Conservation (phyloP, 176 grass and related monocot species). For the Cocos nucifera region DNA sequence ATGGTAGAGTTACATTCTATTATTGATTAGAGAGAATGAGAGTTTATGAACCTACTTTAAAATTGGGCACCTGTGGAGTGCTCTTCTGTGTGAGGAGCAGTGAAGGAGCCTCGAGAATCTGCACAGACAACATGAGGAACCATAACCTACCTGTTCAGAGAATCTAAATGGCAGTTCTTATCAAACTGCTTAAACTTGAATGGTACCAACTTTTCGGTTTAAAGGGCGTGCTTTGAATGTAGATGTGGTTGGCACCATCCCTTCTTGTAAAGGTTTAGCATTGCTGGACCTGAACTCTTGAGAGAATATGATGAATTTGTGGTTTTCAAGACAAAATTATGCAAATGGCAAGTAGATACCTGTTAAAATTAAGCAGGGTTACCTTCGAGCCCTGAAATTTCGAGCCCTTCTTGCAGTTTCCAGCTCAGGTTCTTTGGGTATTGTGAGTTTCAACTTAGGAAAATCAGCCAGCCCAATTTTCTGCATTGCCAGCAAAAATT, state of each 20-base stretch:
- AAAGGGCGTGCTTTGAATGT: conserved; percentile 20
- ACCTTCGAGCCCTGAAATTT: conserved; percentile 54
- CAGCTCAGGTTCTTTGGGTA: conserved; percentile 68
- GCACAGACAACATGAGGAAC: not conserved
- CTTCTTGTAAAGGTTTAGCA: conserved; percentile 35
- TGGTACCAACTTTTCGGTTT: conserved; percentile 36
- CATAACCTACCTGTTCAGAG: no score
- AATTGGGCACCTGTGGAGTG: conserved; percentile 6
- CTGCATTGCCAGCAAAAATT: conserved; percentile 24
- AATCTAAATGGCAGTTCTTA: no score
- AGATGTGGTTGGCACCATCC: conserved; percentile 3
- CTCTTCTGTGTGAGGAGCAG: conserved; percentile 7
- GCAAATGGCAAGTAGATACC: not conserved
- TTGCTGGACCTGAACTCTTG: conserved; percentile 41
- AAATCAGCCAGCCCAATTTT: conserved; percentile 8
- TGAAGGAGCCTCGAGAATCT: conserved; percentile 14
- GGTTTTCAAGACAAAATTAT: no score
- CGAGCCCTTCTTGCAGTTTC: conserved; percentile 68
- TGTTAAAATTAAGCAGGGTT: conserved; percentile 28
- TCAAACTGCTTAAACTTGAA: no score
- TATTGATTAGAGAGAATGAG: no score
- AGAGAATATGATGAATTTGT: not conserved
- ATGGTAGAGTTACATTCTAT: no score
- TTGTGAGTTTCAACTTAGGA: conserved; percentile 49
- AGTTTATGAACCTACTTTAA: conserved; percentile 18